phyloP scores from a whole-genome alignment of 441 rosid species.

The Erysimum cheiri region DNA sequence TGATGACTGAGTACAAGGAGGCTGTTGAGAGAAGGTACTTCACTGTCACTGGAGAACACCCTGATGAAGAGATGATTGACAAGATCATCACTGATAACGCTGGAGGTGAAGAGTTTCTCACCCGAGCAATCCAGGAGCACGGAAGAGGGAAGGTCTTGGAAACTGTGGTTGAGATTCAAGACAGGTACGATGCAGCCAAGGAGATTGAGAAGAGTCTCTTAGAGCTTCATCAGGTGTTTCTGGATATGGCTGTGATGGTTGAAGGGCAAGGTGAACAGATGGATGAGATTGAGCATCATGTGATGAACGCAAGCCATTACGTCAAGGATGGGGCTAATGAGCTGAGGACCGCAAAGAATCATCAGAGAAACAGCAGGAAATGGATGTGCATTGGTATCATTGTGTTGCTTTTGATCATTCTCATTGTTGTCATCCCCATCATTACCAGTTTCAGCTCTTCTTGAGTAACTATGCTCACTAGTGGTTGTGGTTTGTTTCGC shows the following conservation, averaged over 20 bases:
- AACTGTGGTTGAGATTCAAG: slow-evolving; percentile 90
- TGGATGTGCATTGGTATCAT: slow-evolving; percentile 78
- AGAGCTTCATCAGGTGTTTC: slow-evolving; percentile 88
- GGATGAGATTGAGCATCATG: slow-evolving; percentile 93
- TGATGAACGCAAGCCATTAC: slow-evolving; percentile 75
- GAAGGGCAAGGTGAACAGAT: slow-evolving; percentile 92
- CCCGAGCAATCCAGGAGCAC: slow-evolving; percentile 79
- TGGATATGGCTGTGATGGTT: slow-evolving; percentile 97
- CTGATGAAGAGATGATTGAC: slow-evolving; percentile 82
- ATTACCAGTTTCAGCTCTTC: slow-evolving; percentile 79
- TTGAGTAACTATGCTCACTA: slow-evolving; percentile 39
- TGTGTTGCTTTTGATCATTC: slow-evolving; percentile 69
- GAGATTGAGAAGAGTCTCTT: slow-evolving; percentile 90
- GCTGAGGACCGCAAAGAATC: slow-evolving; percentile 69
- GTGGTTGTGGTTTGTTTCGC: background rate
- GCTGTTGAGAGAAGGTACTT: slow-evolving; percentile 88
- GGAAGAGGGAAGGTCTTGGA: slow-evolving; percentile 91
- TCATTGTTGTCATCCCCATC: slow-evolving; percentile 72
- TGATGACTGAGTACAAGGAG: slow-evolving; percentile 93
- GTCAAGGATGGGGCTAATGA: slow-evolving; percentile 81
- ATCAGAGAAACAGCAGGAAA: slow-evolving; percentile 79
- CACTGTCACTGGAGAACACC: slow-evolving; percentile 89
- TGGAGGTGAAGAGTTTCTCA: slow-evolving; percentile 78
- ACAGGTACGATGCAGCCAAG: slow-evolving; percentile 77
- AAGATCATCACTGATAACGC: slow-evolving; percentile 71